phyloP scores from a whole-genome alignment of 129 eudicot genomes.

The Flaveria brownii region DNA sequence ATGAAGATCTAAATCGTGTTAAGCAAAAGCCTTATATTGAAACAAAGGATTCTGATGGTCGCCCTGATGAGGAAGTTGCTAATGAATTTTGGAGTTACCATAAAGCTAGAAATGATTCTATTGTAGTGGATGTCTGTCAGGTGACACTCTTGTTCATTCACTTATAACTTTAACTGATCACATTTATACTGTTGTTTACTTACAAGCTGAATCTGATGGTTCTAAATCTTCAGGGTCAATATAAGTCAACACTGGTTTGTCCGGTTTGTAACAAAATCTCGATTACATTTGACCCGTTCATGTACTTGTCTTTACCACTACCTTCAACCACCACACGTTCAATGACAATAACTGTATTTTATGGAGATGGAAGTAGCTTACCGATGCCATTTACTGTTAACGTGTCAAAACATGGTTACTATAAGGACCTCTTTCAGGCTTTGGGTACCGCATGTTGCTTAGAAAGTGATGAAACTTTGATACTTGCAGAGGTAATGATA shows the following conservation, averaged over 20 bases:
- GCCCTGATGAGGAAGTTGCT: slow-evolving; percentile 94
- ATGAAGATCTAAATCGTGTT: slow-evolving; percentile 98
- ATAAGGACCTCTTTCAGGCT: slow-evolving; percentile 74
- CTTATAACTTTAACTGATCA: not conserved
- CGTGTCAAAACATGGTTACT: slow-evolving; percentile 73
- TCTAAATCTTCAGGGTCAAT: slow-evolving; percentile 76
- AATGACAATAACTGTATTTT: slow-evolving; percentile 81
- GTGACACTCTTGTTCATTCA: slow-evolving; percentile 33
- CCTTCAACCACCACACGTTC: slow-evolving; percentile 88
- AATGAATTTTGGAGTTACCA: slow-evolving; percentile 95
- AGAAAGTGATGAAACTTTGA: slow-evolving; percentile 63
- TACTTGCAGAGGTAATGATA: slow-evolving; percentile 82
- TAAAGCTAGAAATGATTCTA: slow-evolving; percentile 89
- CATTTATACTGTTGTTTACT: slow-evolving; percentile 1
- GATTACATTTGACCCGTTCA: slow-evolving; percentile 94
- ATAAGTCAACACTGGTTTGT: slow-evolving; percentile 93
- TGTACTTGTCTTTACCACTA: slow-evolving; percentile 93
- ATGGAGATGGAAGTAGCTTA: slow-evolving; percentile 81
- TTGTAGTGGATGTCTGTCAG: slow-evolving; percentile 95
- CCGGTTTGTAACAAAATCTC: slow-evolving; percentile 88
- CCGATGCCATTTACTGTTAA: slow-evolving; percentile 93
- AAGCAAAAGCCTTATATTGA: slow-evolving; percentile 95
- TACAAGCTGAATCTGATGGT: slow-evolving; percentile 21
- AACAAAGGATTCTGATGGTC: slow-evolving; percentile 77
- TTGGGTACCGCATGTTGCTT: slow-evolving; percentile 73